Conservation (phyloP, 371 early-diverging fungal species). For the Rhizopus sp. region DNA sequence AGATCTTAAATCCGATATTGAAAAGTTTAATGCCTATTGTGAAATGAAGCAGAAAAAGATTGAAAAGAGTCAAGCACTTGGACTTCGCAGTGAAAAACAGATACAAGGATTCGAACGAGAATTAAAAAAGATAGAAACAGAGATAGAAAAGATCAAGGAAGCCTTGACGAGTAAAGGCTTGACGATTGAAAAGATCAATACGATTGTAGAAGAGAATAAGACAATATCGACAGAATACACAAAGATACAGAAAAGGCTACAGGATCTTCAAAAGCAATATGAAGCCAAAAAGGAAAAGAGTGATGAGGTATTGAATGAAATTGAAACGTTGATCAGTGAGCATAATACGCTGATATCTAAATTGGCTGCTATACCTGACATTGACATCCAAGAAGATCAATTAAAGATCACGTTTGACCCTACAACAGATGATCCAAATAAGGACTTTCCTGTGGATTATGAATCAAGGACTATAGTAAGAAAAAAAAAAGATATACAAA, state of each 20-base stretch:
- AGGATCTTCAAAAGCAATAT: not conserved
- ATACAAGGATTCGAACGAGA: not conserved
- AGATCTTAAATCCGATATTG: not conserved
- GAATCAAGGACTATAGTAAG: not conserved
- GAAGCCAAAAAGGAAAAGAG: not conserved
- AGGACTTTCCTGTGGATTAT: not conserved
- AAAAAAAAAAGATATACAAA: not conserved
- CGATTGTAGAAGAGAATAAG: not conserved
- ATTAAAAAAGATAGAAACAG: not conserved
- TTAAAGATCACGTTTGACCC: not conserved
- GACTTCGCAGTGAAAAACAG: not conserved
- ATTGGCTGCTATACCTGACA: not conserved
- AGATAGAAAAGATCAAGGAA: not conserved
- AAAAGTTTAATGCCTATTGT: not conserved
- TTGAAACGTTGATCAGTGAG: not conserved
- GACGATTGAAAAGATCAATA: not conserved
- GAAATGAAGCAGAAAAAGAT: not conserved
- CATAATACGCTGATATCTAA: not conserved
- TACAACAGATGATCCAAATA: not conserved
- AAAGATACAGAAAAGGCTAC: not conserved
- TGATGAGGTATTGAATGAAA: not conserved
- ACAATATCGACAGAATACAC: not conserved
- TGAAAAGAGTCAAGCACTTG: not conserved
- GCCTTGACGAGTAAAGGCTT: not conserved
- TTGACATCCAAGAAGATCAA: not conserved